Conservation (phyloP, 2,329 filamentous ascomycete species). For the Seiridium cupressi region DNA sequence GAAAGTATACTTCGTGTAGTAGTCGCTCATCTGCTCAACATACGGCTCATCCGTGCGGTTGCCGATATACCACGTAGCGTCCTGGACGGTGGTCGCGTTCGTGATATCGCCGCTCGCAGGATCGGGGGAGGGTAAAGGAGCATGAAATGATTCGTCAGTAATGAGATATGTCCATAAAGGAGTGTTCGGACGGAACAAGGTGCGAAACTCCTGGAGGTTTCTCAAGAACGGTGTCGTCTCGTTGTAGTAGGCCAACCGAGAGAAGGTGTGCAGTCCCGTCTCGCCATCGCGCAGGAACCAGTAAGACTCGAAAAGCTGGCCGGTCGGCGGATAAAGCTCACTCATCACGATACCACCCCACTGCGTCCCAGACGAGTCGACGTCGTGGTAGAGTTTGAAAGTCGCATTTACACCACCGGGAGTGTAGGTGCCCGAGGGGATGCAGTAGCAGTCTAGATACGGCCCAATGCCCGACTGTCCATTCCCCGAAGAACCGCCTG, state of each 20-base stretch:
- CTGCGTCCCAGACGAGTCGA: slow-evolving; percentile 44
- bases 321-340: slow-evolving; percentile 55
- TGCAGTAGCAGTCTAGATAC: slow-evolving; percentile 65
- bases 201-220: slow-evolving; percentile 60
- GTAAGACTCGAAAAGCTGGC: slow-evolving; percentile 61
- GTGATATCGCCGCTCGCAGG: slow-evolving; percentile 34
- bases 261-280: slow-evolving; percentile 61
- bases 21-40: slow-evolving; percentile 53
- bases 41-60: slow-evolving; percentile 54
- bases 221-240: slow-evolving; percentile 52
- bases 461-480: slow-evolving; percentile 46
- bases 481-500: slow-evolving; percentile 31
- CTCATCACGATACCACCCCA: slow-evolving; percentile 60
- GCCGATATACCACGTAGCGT: slow-evolving; percentile 61
- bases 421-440: slow-evolving; percentile 56
- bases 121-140: slow-evolving; percentile 44
- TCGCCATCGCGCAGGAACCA: slow-evolving; percentile 64
- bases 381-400: slow-evolving; percentile 49
- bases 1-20: slow-evolving; percentile 68
- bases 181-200: slow-evolving; percentile 58
- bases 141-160: slow-evolving; percentile 53
- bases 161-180: slow-evolving; percentile 60
- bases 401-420: slow-evolving; percentile 48
- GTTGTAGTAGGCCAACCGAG: slow-evolving; percentile 58
- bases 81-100: slow-evolving; percentile 49